Evolutionary conservation across 345 rosid species (phyloP).

Genomic region (Pelargonium nanum): DNA sequence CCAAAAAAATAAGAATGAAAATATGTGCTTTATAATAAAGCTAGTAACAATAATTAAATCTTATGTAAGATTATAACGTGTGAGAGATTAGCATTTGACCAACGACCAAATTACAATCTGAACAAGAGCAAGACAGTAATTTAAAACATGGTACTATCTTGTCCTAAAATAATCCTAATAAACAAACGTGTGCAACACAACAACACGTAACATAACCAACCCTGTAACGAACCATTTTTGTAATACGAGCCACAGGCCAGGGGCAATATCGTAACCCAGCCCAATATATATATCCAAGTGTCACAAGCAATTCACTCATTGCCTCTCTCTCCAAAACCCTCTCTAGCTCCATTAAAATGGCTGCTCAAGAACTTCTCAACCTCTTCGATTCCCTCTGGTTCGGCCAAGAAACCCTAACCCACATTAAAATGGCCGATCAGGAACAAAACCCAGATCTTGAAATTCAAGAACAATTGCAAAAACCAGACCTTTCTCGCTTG

Average conservation of each 20-base stretch:
- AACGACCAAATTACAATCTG: too few relatives aligned
- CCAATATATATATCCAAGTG: background rate
- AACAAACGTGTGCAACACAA: background rate
- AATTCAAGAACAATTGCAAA: constrained; percentile 11
- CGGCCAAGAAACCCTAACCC: constrained; percentile 19
- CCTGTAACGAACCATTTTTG: too few relatives aligned
- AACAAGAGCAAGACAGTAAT: too few relatives aligned
- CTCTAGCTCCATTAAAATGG: constrained; percentile 14
- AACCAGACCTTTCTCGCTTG: constrained; percentile 12
- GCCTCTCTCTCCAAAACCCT: background rate
- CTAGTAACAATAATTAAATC: too few relatives aligned
- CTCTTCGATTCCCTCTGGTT: constrained; percentile 46
- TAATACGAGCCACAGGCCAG: background rate
- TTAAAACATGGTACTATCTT: too few relatives aligned
- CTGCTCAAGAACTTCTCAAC: constrained; percentile 25
- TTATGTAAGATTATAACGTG: too few relatives aligned
- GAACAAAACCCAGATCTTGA: constrained; percentile 11
- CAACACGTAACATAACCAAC: background rate
- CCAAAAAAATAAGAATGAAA: too few relatives aligned
- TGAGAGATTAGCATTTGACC: too few relatives aligned
- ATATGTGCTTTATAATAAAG: too few relatives aligned
- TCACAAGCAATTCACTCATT: background rate
- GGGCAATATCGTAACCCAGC: background rate
- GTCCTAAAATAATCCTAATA: too few relatives aligned
- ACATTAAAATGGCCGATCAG: background rate